phyloP scores from a whole-genome alignment of 345 rosid species.

The Eutrema heterophyllum region DNA sequence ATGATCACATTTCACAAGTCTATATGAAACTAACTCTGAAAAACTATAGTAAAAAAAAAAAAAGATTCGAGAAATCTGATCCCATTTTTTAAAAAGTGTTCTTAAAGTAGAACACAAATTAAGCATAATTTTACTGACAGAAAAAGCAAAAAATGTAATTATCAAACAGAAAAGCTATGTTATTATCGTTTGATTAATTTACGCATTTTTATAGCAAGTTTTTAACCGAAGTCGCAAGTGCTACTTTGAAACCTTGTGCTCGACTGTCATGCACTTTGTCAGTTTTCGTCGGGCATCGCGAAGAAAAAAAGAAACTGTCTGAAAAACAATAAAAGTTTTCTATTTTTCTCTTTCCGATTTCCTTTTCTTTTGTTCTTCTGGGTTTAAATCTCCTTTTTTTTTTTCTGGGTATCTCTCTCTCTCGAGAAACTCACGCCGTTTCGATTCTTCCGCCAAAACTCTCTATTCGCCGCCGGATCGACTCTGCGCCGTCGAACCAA shows the following conservation, averaged over 20 bases:
- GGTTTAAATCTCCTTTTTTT: neutral
- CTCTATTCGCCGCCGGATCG: slow-evolving; percentile 9
- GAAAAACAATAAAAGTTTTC: slow-evolving; percentile 10
- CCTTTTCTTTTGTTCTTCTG: neutral
- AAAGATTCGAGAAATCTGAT: slow-evolving; percentile 3
- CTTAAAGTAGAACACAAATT: neutral
- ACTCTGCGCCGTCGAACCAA: neutral
- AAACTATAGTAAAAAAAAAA: neutral
- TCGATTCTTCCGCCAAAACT: slow-evolving; percentile 26
- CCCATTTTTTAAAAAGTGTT: neutral
- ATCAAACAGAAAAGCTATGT: neutral
- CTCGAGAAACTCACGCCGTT: slow-evolving; percentile 15
- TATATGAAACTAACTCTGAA: neutral
- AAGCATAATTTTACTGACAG: neutral
- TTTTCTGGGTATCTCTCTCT: slow-evolving; percentile 17
- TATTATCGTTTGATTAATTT: slow-evolving; percentile 7
- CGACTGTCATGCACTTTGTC: slow-evolving; percentile 53
- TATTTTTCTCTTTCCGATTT: slow-evolving; percentile 13
- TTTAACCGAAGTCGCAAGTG: slow-evolving; percentile 4
- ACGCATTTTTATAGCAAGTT: neutral
- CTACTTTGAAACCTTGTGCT: slow-evolving; percentile 17
- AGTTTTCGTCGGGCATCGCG: slow-evolving; percentile 30
- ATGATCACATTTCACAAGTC: neutral
- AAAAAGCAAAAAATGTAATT: neutral
- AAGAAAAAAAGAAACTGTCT: slow-evolving; percentile 10